Base-by-base conservation (phyloP, 306 rosid genomes). In the Argentina anserina region DNA sequence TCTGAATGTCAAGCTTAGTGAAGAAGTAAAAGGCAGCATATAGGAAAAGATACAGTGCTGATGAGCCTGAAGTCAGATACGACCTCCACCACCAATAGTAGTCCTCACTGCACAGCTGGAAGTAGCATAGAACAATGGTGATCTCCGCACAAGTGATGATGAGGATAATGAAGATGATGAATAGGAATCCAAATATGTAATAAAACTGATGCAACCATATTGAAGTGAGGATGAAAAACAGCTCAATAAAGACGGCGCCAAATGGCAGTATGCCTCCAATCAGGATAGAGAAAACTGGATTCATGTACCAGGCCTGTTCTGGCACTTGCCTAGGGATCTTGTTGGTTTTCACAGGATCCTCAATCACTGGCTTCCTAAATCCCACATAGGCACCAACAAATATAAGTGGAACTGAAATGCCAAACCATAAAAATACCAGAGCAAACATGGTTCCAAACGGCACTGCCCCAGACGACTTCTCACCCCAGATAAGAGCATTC, bases 381-480 rank as follows among this genome's bases (percentile, higher is more conserved):
- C 98, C 96, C 21, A 89, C 50, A 73, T 94, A 89, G 20, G 89
- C 82, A 28, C 97, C 98, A 40, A 89, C 80, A 63, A 85, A 86
- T 17, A 88, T 86, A 5, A 94, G 94, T 9, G 98, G 98, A 59
- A 94, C 96, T n/a, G 97, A 94, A 78, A 94, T 94, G 33, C 98
- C 89, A 47, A 94, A 94, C 98, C 98, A 94, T 75, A 91, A 81
- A 77, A 85, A 80, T 66, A 94, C 97, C 71, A 94, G 89, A 21
- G 97, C 94, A 85, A 91, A 89, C 98, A 93, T 91, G 70, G 98
- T 90, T 53, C 98, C 98, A 13, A 93, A 93, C 14, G 98, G 98
- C 36, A 93, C 97, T 39, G 98, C 98, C 61, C 98, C 96, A 15
- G 96, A 93, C 26, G 98, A 93, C 70, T 79, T 86, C 72, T 94